These are phyloP conservation scores for Annona squamosa DNA, from an alignment of 164 flowering plant species.

Conservation along the genomic window DNA sequence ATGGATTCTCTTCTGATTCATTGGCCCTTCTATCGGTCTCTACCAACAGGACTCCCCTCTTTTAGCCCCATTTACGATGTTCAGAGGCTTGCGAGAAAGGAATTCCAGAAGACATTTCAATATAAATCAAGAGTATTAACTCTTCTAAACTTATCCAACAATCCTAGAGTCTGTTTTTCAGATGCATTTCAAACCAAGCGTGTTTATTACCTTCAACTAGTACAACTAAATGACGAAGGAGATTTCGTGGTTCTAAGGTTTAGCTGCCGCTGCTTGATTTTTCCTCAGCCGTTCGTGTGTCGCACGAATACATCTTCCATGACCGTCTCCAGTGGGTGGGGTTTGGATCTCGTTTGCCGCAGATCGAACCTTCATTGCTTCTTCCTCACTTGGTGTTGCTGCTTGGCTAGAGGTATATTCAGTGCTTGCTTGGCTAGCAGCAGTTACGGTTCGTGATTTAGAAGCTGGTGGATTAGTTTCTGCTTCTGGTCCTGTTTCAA, in stretches of 20 bases:
- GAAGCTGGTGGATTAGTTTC: constrained; percentile 26
- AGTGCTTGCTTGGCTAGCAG: constrained; percentile 6
- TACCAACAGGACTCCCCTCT: constrained; percentile 75
- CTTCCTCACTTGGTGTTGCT: constrained; percentile 23
- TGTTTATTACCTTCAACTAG: not conserved
- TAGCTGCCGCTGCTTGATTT: constrained; percentile 29
- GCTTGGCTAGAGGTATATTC: constrained; percentile 15
- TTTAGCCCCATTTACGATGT: constrained; percentile 37
- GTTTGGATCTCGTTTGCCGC: constrained; percentile 26
- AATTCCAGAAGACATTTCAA: not conserved
- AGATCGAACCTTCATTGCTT: constrained; percentile 26
- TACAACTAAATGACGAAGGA: not conserved
- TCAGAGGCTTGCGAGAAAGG: constrained; percentile 23
- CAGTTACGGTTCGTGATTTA: constrained; percentile 22
- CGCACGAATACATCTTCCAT: constrained; percentile 56
- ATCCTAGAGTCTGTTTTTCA: not conserved
- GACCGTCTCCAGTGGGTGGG: constrained; percentile 36
- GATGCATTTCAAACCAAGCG: constrained; percentile 9
- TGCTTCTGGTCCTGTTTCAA: constrained; percentile 21
- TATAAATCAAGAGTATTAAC: not conserved
- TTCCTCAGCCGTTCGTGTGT: constrained; percentile 63
- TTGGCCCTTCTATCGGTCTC: constrained; percentile 74
- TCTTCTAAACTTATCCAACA: constrained; percentile 1
- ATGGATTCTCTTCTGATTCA: constrained; percentile 77
- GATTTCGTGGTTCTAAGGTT: constrained; percentile 8